Base-by-base conservation (phyloP, 306 rosid genomes). In the Quercus ilex region DNA sequence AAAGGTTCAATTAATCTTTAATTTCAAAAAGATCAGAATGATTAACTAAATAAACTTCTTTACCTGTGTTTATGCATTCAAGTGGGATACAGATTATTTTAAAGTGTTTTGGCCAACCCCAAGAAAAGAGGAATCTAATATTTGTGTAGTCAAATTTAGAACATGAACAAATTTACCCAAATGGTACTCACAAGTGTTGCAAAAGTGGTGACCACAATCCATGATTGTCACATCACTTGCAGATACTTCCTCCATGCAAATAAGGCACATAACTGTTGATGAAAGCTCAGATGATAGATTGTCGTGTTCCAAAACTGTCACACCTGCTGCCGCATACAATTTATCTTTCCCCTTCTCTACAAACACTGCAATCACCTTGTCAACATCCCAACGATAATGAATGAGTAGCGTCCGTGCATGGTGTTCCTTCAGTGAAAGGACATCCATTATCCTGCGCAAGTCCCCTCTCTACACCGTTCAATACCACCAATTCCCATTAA, bases 371-470 rank as follows among this genome's bases (percentile, higher is more conserved):
- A 82, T 73, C 82, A 86, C 41, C 77, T 74, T 82, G 49, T 86
- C 80, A 43, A 82, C 82, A 43, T 86, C 86, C 89, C 89, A 86
- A 1, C 89, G 84, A 38, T 86, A 74, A 73, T 86, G 84, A 52
- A 86, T 86, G 57, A 86, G 86, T 20, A 86, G 70, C 3, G 89
- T 79, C 25, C 89, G 83, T 0, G 86, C 82, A 56, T 58, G 82
- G 62, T 86, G 83, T 69, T 86, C 89, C 77, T 77, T 73, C 73
- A 79, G n/a, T 14, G 84, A 86, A 6, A 86, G 59, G 20, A 82
- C 68, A 25, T 86, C 89, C 89, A 82, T 86, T 9, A 82, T 76
- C 55, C 35, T 76, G 31, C 65, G 69, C 77, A 85, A 57, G 21
- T 85, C 89, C 68, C 77, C 80, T 71, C 75, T 79, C 86, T 85